A percentile compares a stretch with the other conserved stretches of the same genome.
Evolutionary conservation across 1,284 basidiomycete species (phyloP).

Genomic region (Fomitopsis pinicola): DNA sequence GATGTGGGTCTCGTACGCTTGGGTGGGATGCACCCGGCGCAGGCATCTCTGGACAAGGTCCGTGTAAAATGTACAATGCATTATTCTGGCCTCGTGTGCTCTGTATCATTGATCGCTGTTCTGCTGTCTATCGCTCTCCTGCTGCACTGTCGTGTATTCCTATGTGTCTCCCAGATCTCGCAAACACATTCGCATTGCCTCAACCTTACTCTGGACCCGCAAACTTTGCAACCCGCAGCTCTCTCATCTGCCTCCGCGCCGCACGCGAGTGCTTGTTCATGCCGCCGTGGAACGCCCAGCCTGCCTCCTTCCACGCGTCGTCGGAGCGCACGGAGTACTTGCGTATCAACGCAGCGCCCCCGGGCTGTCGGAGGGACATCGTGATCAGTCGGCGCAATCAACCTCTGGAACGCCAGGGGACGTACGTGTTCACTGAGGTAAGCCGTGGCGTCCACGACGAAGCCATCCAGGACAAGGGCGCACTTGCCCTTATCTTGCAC

Average conservation of each 20-base stretch:
- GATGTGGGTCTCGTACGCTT: neutral
- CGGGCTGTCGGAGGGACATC: conserved; percentile 37
- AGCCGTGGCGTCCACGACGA: conserved; percentile 56
- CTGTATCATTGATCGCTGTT: too few relatives aligned
- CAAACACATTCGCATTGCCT: neutral
- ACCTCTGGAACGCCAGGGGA: conserved; percentile 10
- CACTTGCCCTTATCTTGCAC: conserved; percentile 35
- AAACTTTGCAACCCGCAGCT: conserved; percentile 43
- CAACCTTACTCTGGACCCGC: neutral
- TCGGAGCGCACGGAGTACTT: conserved; percentile 37
- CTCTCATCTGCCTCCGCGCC: conserved; percentile 51
- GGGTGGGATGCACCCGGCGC: neutral
- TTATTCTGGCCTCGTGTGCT: neutral
- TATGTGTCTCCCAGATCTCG: neutral
- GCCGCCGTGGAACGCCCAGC: conserved; percentile 67
- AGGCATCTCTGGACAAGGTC: too few relatives aligned
- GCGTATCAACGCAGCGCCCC: conserved; percentile 44
- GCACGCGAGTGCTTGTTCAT: conserved; percentile 69
- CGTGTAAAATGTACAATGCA: too few relatives aligned
- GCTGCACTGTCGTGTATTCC: neutral
- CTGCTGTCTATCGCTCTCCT: neutral
- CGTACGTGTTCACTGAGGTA: conserved; percentile 70
- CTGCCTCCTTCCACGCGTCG: conserved; percentile 40
- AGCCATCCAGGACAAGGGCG: conserved; percentile 57
- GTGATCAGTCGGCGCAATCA: neutral